Percentiles rank a stretch among this genome's conserved stretches.
phyloP scores from a whole-genome alignment of 208 protist genomes.

The Acanthamoeba royreba region DNA sequence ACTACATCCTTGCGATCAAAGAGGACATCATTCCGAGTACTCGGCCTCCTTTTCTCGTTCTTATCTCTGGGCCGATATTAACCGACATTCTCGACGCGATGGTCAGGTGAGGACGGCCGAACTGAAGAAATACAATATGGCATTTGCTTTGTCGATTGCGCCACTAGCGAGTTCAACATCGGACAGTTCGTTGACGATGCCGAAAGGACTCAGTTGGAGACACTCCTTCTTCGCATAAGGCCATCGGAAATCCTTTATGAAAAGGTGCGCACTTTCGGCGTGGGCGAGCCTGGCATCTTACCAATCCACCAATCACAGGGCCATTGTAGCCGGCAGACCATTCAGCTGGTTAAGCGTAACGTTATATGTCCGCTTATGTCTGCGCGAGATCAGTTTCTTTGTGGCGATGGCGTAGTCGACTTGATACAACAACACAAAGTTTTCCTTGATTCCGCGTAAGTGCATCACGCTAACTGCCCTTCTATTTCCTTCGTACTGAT shows the following conservation, averaged over 20 bases:
- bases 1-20: slow-evolving; percentile 66
- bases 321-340: slow-evolving; percentile 3
- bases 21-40: slow-evolving; percentile 35
- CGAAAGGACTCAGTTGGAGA: slow-evolving; percentile 56
- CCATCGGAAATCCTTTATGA: slow-evolving; percentile 66
- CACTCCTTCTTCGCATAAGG: slow-evolving; percentile 55
- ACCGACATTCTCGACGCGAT: no score
- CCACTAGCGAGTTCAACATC: slow-evolving; percentile 55
- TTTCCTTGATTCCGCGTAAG: not conserved
- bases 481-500: not conserved
- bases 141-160: slow-evolving; percentile 66
- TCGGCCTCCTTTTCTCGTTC: not conserved
- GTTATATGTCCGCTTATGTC: not conserved
- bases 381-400: not conserved
- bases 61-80: not conserved
- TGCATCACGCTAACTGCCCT: not conserved
- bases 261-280: not conserved
- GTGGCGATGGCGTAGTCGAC: not conserved
- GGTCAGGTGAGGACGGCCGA: not conserved
- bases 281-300: not conserved
- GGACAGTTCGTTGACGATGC: slow-evolving; percentile 58
- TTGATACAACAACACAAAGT: not conserved
- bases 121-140: slow-evolving; percentile 29
- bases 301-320: not conserved
- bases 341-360: slow-evolving; percentile 15